Base-by-base conservation (phyloP, 139 green algal species). In the Tetradesmus obliquus region DNA sequence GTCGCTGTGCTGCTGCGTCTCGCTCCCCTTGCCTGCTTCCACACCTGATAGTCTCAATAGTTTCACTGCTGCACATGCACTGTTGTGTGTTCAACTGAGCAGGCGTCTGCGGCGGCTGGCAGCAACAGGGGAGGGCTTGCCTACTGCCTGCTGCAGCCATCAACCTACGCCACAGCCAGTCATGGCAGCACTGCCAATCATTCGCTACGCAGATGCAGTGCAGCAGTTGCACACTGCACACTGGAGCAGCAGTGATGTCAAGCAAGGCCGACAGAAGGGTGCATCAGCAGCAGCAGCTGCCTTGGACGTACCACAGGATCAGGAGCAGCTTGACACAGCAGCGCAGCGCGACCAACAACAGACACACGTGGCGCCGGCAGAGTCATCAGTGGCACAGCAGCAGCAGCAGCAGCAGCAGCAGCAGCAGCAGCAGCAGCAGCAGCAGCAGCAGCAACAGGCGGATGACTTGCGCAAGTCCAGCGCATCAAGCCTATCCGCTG, bases 101-200 rank as follows among this genome's bases (percentile, higher is more conserved):
- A 53, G 24, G 76, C 76, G 76, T 2, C 24, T 82, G 76, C 76
- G 24, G 76, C 76, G n/a, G 19, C n/a, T 24, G 10, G 76, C 76
- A 82, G 76, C 76, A 82, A 17, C 76, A 82, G 76, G 8, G 54
- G 76, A 55, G n/a, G 3, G 76, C 76, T 55, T 82, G n/a, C 76
- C 24, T 8, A 19, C 76, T 17, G 66, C 66, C 66, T 76, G 66
- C 17, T 19, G 24, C 3, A 24, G 66, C 66, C 66, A 76, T 9
- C n/a, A 57, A 54, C 85, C 32, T 5, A 90, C 85, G 12, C 85
- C 85, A 20, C 17, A 81, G n/a, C 12, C 54, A 20, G 66, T 90
- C 5, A 90, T 90, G 6, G 51, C 19, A 19, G 24, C 85, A 12
- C 51, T 90, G 32, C 85, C 85, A 22, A 66, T 90, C 2, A 81